Evolutionary conservation across 305 asterid genomes (phyloP).

Genomic region (Fraxinus xanthoxyloides): DNA sequence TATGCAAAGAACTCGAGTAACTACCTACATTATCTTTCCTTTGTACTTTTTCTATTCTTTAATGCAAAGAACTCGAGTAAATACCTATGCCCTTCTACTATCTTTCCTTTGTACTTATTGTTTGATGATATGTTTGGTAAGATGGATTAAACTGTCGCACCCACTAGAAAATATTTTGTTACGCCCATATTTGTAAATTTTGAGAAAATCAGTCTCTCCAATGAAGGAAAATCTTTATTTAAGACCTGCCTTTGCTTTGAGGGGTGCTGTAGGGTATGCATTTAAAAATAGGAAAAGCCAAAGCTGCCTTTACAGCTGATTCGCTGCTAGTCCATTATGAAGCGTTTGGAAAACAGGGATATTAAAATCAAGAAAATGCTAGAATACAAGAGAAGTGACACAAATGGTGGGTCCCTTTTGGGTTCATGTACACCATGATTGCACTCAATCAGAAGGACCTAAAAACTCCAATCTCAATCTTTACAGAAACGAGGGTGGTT

Average conservation of each 20-base stretch:
- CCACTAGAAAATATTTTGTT: neutral
- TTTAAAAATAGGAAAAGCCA: neutral
- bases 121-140: neutral
- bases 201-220: neutral
- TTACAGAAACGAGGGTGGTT: neutral
- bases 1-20: neutral
- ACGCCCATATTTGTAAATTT: neutral
- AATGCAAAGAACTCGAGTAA: neutral
- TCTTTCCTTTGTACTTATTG: neutral
- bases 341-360: neutral
- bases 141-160: neutral
- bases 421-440: neutral
- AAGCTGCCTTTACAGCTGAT: neutral
- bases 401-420: neutral
- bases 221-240: neutral
- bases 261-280: neutral
- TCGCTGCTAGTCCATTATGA: neutral
- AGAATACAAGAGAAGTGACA: neutral
- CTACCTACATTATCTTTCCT: neutral
- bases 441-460: neutral
- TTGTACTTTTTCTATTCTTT: neutral
- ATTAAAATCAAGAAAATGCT: neutral
- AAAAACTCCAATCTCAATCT: neutral
- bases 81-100: no score
- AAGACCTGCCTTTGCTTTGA: neutral